Base-by-base conservation (phyloP, 192 early-diverging fungal genomes). In the Entomortierella parvispora region DNA sequence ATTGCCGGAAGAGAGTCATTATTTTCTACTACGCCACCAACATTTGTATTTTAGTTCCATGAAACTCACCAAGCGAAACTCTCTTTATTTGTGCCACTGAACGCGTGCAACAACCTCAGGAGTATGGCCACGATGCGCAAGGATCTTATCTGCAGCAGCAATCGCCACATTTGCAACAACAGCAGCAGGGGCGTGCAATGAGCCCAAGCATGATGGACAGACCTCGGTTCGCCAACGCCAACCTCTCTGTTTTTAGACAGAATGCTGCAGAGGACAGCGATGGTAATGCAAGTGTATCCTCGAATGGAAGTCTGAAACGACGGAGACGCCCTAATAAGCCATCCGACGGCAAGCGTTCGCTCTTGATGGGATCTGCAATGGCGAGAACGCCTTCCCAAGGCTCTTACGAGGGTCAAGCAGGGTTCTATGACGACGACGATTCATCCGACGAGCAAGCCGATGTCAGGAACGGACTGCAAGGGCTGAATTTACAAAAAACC, bases 191-290 rank as follows among this genome's bases (percentile, higher is more conserved):
- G 18, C 56, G 74, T 42, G 65, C 74, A 29, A 77, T 77, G 74
- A 64, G 60, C 29, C 74, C 74, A 17, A 56, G 55, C 18, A 26
- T 68, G 7, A 31, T 77, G 47, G 74, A 77, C 46, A 62, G 32
- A 48, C 74, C 74, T 17, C 58, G 74, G 12, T 77, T 77, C 34
- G 66, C 60, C 28, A 77, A 77, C 26, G 25, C 65, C 17, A 77
- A 68, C 17, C 50, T 77, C 1, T 77, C 74, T 0, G 74, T 68
- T 43, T 77, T 77, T 26, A 25, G 74, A 42, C 74, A 77, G 20
- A 77, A 33, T 48, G 53, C 74, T n/a, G 74, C 74, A 8, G 74
- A 77, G 37, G 74, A 77, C 52, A 77, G 74, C 31, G 74, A 77
- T 22, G 74, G 74, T 17, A 76, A 76, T 40, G 74, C 66, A 8